Base-by-base conservation (phyloP, 495 filamentous ascomycete genomes). In the Thermothielavioides terrestris region DNA sequence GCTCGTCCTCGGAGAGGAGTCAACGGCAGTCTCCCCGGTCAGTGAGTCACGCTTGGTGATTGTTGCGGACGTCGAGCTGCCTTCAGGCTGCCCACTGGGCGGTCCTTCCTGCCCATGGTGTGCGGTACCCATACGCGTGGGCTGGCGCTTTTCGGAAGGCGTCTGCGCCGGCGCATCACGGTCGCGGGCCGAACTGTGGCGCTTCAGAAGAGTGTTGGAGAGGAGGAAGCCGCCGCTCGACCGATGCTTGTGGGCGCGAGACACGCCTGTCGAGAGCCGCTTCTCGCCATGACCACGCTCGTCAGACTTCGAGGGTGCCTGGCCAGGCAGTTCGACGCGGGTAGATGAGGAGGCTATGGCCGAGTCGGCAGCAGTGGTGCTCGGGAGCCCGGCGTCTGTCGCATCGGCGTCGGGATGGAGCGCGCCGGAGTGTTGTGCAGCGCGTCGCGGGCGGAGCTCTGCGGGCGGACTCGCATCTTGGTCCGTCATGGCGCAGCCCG, bases 171-270 rank as follows among this genome's bases (percentile, higher is more conserved):
- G 37, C 9, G 38, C 2, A 17, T 52, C 34, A 23, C 37, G 53
- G 10, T 27, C 42, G 20, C 43, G 39, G n/a, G 28, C 5, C 3
- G 34, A 41, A 18, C 23, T 22, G 4, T 51, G 37, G 10, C 22
- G 54, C 34, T 53, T 53, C 20, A 56, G 49, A 26, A 68, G 26
- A n/a, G 60, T 47, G 28, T 72, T 71, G 15, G 68, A 48, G 12
- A 76, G 70, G 38, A 76, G 66, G 46, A 76, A 76, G 9, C 63
- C 69, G 23, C 72, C 67, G 54, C 62, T 66, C 12, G 71, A 59
- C 15, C 71, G 61, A 27, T 66, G 62, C 53, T 69, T 75, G 46
- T 72, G 63, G 43, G 63, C 27, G 39, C 66, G 65, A 35, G 52
- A 59, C 43, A 51, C 46, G 18, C 42, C 42, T n/a, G n/a, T n/a